Conservation (phyloP, 768 basidiomycete species). For the Krasilnikovozyma curviuscula region DNA sequence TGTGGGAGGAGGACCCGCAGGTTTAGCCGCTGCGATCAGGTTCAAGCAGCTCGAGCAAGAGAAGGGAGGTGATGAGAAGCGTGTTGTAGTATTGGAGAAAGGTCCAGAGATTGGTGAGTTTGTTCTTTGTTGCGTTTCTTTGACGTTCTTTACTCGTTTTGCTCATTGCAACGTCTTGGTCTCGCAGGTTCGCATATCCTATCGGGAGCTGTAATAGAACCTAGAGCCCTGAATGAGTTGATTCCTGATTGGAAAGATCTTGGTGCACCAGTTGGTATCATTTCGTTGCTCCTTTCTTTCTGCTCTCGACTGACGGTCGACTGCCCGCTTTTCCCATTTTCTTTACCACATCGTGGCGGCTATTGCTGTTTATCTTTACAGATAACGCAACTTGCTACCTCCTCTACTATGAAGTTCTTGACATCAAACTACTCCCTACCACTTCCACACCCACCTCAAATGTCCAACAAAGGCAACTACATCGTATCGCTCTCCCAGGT, state of each 20-base stretch:
- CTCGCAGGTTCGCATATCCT: slow-evolving; percentile 70
- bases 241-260: slow-evolving; percentile 61
- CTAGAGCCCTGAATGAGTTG: slow-evolving; percentile 72
- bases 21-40: slow-evolving; percentile 84
- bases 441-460: slow-evolving; percentile 90
- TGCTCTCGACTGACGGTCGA: not conserved
- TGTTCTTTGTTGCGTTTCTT: not conserved
- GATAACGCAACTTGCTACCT: slow-evolving; percentile 48
- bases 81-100: slow-evolving; percentile 91
- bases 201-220: slow-evolving; percentile 87
- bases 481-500: slow-evolving; percentile 74
- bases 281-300: not conserved
- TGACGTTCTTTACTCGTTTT: not conserved
- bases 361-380: not conserved
- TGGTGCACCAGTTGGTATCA: slow-evolving; percentile 45
- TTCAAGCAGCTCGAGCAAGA: slow-evolving; percentile 79
- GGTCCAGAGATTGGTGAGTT: slow-evolving; percentile 71
- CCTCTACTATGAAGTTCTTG: slow-evolving; percentile 67
- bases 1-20: slow-evolving; percentile 87
- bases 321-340: not conserved
- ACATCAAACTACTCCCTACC: slow-evolving; percentile 50
- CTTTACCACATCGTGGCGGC: not conserved
- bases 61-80: slow-evolving; percentile 48
- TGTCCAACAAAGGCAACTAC: slow-evolving; percentile 87
- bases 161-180: not conserved